These are phyloP conservation scores for Phyllosticta capitalensis DNA, from an alignment of 2,329 filamentous ascomycete genomes.

Conservation along the genomic window DNA sequence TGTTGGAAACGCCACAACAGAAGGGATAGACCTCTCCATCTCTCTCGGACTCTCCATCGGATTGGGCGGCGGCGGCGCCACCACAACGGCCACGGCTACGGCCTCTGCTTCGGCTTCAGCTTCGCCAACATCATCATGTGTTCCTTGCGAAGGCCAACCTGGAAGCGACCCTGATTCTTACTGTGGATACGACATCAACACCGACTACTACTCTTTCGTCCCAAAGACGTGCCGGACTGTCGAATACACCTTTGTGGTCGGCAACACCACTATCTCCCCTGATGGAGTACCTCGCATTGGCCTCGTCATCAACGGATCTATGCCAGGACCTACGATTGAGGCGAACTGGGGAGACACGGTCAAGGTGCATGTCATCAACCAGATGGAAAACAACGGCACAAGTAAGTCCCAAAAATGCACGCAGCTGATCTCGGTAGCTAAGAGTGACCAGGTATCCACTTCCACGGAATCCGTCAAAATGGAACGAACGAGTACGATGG, in stretches of 20 bases:
- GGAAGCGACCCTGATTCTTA: constrained; percentile 20
- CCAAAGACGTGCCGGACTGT: constrained; percentile 30
- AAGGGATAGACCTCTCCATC: neutral
- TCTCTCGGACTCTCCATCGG: neutral
- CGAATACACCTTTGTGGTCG: constrained; percentile 37
- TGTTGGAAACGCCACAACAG: neutral
- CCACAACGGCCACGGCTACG: neutral
- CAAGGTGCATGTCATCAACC: constrained; percentile 40
- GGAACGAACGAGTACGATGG: constrained; percentile 48
- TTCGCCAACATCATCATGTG: constrained; percentile 11
- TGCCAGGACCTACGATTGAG: constrained; percentile 37
- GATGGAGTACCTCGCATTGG: constrained; percentile 36
- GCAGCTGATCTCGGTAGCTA: neutral
- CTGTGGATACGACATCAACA: constrained; percentile 27
- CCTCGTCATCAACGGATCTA: constrained; percentile 37
- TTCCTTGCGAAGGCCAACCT: constrained; percentile 24
- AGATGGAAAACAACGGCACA: constrained; percentile 46
- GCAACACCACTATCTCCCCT: constrained; percentile 34
- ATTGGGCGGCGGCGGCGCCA: neutral
- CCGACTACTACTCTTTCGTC: constrained; percentile 27
- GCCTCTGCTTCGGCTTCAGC: neutral
- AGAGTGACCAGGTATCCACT: constrained; percentile 42
- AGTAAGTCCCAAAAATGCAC: constrained; percentile 16
- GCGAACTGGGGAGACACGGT: constrained; percentile 39
- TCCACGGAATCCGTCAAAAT: constrained; percentile 51